phyloP scores from a whole-genome alignment of 2,329 filamentous ascomycete genomes.

The Colletotrichum spinosum region DNA sequence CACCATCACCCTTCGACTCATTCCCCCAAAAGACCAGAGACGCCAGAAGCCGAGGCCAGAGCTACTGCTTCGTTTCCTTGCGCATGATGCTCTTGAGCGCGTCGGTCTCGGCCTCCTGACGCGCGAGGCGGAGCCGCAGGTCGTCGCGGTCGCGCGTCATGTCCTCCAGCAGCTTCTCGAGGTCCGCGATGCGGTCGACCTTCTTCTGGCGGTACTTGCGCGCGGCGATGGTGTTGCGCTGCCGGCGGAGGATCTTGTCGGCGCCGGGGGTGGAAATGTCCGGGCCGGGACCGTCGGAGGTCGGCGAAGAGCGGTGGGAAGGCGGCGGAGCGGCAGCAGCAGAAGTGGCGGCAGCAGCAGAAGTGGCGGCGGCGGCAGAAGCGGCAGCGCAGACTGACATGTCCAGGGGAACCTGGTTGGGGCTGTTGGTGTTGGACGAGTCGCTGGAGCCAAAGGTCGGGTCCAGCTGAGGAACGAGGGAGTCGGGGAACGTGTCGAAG shows the following conservation, averaged over 20 bases:
- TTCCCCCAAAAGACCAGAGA: background rate
- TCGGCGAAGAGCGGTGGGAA: slow-evolving; percentile 24
- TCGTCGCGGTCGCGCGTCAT: slow-evolving; percentile 73
- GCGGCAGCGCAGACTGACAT: slow-evolving; percentile 16
- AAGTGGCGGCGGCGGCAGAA: background rate
- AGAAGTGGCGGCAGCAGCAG: slow-evolving; percentile 5
- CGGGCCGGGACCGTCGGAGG: slow-evolving; percentile 11
- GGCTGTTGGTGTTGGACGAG: slow-evolving; percentile 32
- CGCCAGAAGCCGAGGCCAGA: background rate
- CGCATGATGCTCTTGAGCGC: slow-evolving; percentile 66
- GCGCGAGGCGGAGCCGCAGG: slow-evolving; percentile 70
- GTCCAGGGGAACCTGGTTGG: slow-evolving; percentile 31
- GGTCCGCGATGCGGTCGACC: slow-evolving; percentile 71
- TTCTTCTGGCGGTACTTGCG: slow-evolving; percentile 78
- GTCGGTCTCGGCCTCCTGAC: slow-evolving; percentile 73
- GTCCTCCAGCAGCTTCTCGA: slow-evolving; percentile 69
- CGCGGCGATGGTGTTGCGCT: slow-evolving; percentile 78
- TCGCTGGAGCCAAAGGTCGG: slow-evolving; percentile 26
- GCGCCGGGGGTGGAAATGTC: slow-evolving; percentile 10
- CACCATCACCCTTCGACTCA: background rate
- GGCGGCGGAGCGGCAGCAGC: slow-evolving; percentile 10
- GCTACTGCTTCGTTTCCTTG: slow-evolving; percentile 21
- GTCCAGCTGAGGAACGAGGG: slow-evolving; percentile 20
- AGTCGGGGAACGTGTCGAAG: slow-evolving; percentile 32
- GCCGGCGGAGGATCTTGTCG: slow-evolving; percentile 64